These are phyloP conservation scores for Novymonas esmeraldas DNA, from an alignment of 208 protist genomes.

Conservation along the genomic window DNA sequence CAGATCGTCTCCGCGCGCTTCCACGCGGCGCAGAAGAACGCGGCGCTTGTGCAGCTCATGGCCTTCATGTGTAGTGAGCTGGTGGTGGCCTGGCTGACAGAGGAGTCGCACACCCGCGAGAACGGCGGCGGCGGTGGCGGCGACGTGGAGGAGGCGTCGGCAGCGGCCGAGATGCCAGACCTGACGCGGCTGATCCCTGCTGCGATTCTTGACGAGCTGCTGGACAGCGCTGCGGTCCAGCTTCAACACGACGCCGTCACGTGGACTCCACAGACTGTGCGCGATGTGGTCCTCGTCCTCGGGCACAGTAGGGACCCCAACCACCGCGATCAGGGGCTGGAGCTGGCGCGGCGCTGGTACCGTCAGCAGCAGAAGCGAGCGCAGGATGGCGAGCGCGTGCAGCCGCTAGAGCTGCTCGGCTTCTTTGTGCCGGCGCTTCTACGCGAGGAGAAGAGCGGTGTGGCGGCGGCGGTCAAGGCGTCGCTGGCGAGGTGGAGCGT, in stretches of 20 bases:
- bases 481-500: conserved; percentile 33
- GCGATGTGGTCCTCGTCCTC: conserved; percentile 3
- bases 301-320: conserved; percentile 17
- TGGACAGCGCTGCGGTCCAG: conserved; percentile 3
- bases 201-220: neutral
- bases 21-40: neutral
- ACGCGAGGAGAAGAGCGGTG: conserved; percentile 24
- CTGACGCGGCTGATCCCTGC: conserved; percentile 1
- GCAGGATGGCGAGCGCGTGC: conserved; percentile 9
- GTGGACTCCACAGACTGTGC: conserved; percentile 23
- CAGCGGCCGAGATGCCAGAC: neutral
- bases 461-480: conserved; percentile 16
- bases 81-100: conserved; percentile 6
- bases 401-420: conserved; percentile 25
- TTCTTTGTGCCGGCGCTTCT: conserved; percentile 32
- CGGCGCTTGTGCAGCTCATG: neutral
- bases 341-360: conserved; percentile 28
- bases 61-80: conserved; percentile 6
- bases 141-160: neutral
- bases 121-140: neutral
- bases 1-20: neutral
- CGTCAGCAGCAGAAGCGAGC: conserved; percentile 20
- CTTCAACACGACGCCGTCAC: conserved; percentile 3
- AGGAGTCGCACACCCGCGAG: neutral
- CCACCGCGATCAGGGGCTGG: conserved; percentile 8